These are phyloP conservation scores for Capsicum rhomboideum DNA, from an alignment of 257 asterid genomes.

Conservation along the genomic window DNA sequence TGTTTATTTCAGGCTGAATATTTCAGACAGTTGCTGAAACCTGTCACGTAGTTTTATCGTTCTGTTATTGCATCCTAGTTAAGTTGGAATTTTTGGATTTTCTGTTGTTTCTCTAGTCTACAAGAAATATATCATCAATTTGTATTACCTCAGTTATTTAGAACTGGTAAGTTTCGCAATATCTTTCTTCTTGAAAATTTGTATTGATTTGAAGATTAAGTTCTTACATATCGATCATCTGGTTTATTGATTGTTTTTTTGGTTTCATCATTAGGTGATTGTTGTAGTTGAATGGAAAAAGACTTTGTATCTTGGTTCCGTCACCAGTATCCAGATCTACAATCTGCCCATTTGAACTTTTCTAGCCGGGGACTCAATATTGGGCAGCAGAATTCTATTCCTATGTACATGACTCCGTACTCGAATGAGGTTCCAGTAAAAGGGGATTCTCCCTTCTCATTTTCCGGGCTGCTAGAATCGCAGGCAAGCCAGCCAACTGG, in stretches of 20 bases:
- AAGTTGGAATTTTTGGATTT: slow-evolving; percentile 46
- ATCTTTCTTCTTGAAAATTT: not conserved
- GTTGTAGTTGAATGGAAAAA: slow-evolving; percentile 61
- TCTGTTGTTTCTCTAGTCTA: slow-evolving; percentile 21
- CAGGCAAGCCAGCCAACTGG: slow-evolving; percentile 25
- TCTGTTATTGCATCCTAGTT: slow-evolving; percentile 34
- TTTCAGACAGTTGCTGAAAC: slow-evolving; percentile 85
- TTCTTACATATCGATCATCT: not conserved
- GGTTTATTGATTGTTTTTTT: not conserved
- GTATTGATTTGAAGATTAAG: not conserved
- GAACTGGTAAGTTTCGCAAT: slow-evolving; percentile 15
- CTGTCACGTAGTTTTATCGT: slow-evolving; percentile 76
- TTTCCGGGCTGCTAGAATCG: not conserved
- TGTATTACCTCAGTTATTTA: slow-evolving; percentile 18
- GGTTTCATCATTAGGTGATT: slow-evolving; percentile 33
- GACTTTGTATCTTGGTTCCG: slow-evolving; percentile 39
- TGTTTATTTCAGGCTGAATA: slow-evolving; percentile 81
- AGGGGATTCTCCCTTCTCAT: slow-evolving; percentile 31
- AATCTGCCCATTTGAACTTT: slow-evolving; percentile 18
- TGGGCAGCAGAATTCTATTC: slow-evolving; percentile 23
- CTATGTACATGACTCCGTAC: slow-evolving; percentile 29
- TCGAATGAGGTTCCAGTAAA: slow-evolving; percentile 19
- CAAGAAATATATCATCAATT: slow-evolving; percentile 30
- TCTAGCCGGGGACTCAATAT: slow-evolving; percentile 18
- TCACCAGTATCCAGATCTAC: slow-evolving; percentile 17